Base-by-base conservation (phyloP, 768 basidiomycete species). In the Pholiota molesta region DNA sequence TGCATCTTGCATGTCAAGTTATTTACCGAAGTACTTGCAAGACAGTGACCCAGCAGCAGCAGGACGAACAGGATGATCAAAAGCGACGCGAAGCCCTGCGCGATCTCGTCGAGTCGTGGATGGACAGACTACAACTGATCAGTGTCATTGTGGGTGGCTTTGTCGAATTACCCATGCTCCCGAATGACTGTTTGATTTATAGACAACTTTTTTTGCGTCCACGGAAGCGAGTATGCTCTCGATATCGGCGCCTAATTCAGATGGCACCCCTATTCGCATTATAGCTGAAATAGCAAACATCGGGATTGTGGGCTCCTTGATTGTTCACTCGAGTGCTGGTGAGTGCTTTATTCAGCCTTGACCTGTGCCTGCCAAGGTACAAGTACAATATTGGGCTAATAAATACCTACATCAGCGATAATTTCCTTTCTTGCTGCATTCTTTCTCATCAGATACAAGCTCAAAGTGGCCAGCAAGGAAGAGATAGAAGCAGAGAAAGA, bases 101-200 rank as follows among this genome's bases (percentile, higher is more conserved):
- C 55, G 81, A 84, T 52, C 76, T 86, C 1, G 78, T 84, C n/a
- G 79, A 81, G 66, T 83, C 83, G 5, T 87, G 86, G 86, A 82
- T 83, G 77, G 86, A 87, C 59, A 75, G 86, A 47, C 75, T 87
- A 44, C 84, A 87, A 72, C 72, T 87, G 7, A 85, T 87, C 71
- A 81, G 78, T 45, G 78, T 87, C 39, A 85, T 86, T 53, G 86
- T 85, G 47, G 65, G 84, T 75, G n/a, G 39, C 29, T 16, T 23
- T 10, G 8, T 19, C n/a, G 6, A 16, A 16, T 10, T 19, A 14
- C 14, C 16, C 13, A 10, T 31, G 31, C 31, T 17, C 31, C n/a
- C 31, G 21, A 14, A 33, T 26, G 31, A 8, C 42, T 52, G 28
- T 23, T 39, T 21, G 2, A 29, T 33, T 55, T 16, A n/a, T 45